These are phyloP conservation scores for Neofusicoccum parvum DNA, from an alignment of 2,329 filamentous ascomycete genomes.

Conservation along the genomic window DNA sequence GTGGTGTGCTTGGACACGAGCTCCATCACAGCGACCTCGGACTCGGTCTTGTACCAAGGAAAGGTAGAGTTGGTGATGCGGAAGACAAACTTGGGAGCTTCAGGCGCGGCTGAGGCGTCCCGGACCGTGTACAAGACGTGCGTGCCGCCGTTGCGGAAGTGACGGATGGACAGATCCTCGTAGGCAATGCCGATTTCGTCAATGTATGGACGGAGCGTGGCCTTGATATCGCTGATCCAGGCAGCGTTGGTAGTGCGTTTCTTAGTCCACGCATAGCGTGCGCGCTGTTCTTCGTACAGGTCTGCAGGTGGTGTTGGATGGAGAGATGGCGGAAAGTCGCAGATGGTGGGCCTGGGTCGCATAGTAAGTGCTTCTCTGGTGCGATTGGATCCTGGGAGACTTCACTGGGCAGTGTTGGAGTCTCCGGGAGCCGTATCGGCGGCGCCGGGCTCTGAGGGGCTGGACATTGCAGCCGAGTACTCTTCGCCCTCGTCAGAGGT, in stretches of 20 bases:
- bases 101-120: neutral
- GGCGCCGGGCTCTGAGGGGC: too few relatives aligned
- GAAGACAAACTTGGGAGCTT: constrained; percentile 29
- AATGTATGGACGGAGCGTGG: too few relatives aligned
- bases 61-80: constrained; percentile 29
- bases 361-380: too few relatives aligned
- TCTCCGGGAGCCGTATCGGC: too few relatives aligned
- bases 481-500: too few relatives aligned
- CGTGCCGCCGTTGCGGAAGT: neutral
- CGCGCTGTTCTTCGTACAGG: neutral
- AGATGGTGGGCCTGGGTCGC: too few relatives aligned
- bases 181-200: neutral
- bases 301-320: too few relatives aligned
- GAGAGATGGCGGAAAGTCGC: too few relatives aligned
- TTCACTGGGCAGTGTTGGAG: too few relatives aligned
- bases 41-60: constrained; percentile 27
- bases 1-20: constrained; percentile 25
- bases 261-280: neutral
- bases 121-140: neutral
- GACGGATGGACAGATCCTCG: neutral
- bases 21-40: constrained; percentile 28
- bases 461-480: too few relatives aligned
- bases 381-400: too few relatives aligned
- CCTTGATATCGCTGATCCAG: too few relatives aligned
- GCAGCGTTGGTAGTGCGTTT: neutral